phyloP scores from a whole-genome alignment of 164 flowering plant genomes.

The Chimonanthus salicifolius region DNA sequence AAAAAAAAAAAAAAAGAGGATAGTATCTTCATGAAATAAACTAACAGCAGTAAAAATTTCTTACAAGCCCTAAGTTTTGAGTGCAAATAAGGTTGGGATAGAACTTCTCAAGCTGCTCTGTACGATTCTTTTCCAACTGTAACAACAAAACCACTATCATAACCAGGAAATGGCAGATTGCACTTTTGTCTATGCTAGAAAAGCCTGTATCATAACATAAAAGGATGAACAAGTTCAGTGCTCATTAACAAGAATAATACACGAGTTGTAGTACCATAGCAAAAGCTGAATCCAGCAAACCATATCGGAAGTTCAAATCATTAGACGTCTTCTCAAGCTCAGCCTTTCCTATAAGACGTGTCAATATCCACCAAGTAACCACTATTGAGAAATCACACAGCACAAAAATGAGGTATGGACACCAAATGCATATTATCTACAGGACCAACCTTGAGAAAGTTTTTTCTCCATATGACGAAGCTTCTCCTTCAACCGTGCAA shows the following conservation, averaged over 20 bases:
- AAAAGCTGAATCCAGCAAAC: slow-evolving; percentile 66
- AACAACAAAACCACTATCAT: slow-evolving; percentile 12
- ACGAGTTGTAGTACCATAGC: slow-evolving; percentile 31
- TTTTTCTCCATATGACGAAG: slow-evolving; percentile 49
- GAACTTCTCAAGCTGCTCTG: slow-evolving; percentile 76
- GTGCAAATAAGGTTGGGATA: slow-evolving; percentile 83
- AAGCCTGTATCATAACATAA: not conserved
- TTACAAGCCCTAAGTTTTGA: slow-evolving; percentile 80
- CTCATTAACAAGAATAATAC: slow-evolving; percentile 2
- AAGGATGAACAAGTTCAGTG: not conserved
- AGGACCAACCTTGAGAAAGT: slow-evolving; percentile 56
- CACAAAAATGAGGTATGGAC: slow-evolving; percentile 4
- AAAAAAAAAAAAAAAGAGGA: too few species aligned
- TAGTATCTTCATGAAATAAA: not conserved
- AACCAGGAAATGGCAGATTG: not conserved
- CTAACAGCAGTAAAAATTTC: slow-evolving; percentile 15
- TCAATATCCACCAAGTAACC: slow-evolving; percentile 7
- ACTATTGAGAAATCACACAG: not conserved
- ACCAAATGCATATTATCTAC: slow-evolving; percentile 10
- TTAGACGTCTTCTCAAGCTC: slow-evolving; percentile 52
- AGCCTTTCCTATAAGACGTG: slow-evolving; percentile 49
- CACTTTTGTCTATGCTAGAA: not conserved
- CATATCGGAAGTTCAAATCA: slow-evolving; percentile 62
- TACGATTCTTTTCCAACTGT: slow-evolving; percentile 73
- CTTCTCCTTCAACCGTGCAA: slow-evolving; percentile 63